A percentile compares a stretch with the other conserved stretches of the same genome.
phyloP scores from a whole-genome alignment of 179 eudicot genomes.

The Kewa caespitosa region DNA sequence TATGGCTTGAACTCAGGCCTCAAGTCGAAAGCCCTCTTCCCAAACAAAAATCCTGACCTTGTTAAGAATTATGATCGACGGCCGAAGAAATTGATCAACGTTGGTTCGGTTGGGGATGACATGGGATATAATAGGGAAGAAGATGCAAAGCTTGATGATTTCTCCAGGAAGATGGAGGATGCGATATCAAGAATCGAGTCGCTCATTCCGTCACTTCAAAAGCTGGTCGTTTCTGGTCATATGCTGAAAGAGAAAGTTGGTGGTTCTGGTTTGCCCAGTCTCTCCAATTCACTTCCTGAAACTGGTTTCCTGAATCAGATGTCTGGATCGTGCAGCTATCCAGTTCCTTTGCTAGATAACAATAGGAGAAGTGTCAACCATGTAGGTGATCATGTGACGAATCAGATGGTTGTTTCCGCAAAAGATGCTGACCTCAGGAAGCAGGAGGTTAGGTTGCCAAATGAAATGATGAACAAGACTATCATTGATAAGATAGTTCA shows the following conservation, averaged over 20 bases:
- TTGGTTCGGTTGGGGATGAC: conserved; percentile 18
- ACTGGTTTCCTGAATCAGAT: conserved; percentile 15
- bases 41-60: conserved; percentile 11
- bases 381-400: background rate
- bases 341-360: conserved; percentile 3
- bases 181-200: conserved; percentile 50
- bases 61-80: conserved; percentile 13
- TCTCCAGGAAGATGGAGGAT: conserved; percentile 43
- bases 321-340: background rate
- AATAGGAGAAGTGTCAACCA: background rate
- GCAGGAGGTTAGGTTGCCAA: conserved; percentile 15
- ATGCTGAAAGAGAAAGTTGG: conserved; percentile 10
- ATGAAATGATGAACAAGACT: conserved; percentile 7
- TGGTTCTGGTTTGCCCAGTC: background rate
- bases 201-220: conserved; percentile 40
- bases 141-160: conserved; percentile 22
- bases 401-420: background rate
- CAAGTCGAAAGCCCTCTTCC: background rate
- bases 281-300: conserved; percentile 14
- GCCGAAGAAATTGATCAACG: conserved; percentile 15
- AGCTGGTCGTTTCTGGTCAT: conserved; percentile 17
- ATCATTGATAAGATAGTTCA: background rate
- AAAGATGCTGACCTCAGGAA: conserved; percentile 1
- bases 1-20: conserved; percentile 5
- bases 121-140: background rate